Base-by-base conservation (phyloP, 441 rosid genomes). In the Rhodomyrtus psidioides region DNA sequence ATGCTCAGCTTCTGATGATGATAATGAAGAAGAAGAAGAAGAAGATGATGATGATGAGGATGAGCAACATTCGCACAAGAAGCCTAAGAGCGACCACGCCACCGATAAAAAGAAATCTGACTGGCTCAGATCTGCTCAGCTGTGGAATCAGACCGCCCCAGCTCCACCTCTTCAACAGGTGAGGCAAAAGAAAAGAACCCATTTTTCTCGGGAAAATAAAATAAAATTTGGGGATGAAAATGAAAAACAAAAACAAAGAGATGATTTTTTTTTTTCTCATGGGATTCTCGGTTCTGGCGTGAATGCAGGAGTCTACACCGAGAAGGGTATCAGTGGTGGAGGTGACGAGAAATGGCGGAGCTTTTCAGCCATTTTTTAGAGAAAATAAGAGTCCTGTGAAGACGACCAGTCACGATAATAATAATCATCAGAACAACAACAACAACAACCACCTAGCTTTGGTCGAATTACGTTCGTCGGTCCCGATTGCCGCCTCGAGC, bases 51-150 rank as follows among this genome's bases (percentile, higher is more conserved):
- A 54, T 16, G 75, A 65, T 17, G 85, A 86, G 53, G 93, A 89
- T 16, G 96, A 93, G 55, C 90, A 89, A 16, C 93, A 91, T 85
- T 92, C 93, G 6, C 89, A 87, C 58, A 87, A 28, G 70, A 51
- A 74, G 23, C n/a, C 83, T 57, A 60, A 53, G 60, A 82, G 49
- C 62, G 83, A 76, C 49, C 57, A 74, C 27, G 56, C 49, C 60
- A 55, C 53, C 53, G 81, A 56, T 30, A 83, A 74, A 75, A 83
- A 89, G 92, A 97, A 94, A 91, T 94, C 98, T 0, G 99, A 97
- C 79, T 97, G 99, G 99, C 99, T 97, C 91, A 94, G 96, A 93
- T 97, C 98, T 94, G 99, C 95, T 76, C 99, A 94, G 92, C 86
- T 96, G 82, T 97, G 99, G 99, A 95, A 94, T 79, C 97, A 92